A percentile compares a stretch with the other conserved stretches of the same genome.
Conservation (phyloP, 2,329 filamentous ascomycete genomes). For the Pseudogymnoascus sp. region DNA sequence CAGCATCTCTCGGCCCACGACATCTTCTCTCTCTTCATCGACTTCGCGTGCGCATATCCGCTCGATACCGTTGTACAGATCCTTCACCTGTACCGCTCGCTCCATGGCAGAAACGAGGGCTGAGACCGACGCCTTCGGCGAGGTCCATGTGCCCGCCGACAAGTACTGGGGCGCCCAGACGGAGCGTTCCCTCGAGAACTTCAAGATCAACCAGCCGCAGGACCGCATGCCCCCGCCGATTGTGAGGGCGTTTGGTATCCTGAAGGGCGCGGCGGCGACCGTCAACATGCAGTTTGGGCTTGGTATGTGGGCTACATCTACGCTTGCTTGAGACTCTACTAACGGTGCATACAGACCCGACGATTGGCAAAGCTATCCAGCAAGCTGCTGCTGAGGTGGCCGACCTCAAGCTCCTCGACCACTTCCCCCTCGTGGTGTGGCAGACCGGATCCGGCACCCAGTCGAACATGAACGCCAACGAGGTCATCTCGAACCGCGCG, state of each 20-base stretch:
- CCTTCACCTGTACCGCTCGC: slow-evolving; percentile 26
- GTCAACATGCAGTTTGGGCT: slow-evolving; percentile 95
- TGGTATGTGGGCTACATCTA: slow-evolving; percentile 42
- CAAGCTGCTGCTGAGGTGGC: slow-evolving; percentile 91
- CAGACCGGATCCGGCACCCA: slow-evolving; percentile 98
- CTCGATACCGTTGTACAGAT: slow-evolving; percentile 17
- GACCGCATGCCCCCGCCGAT: slow-evolving; percentile 96
- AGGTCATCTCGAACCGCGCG: slow-evolving; percentile 98
- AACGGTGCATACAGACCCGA: slow-evolving; percentile 56
- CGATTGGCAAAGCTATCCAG: slow-evolving; percentile 86
- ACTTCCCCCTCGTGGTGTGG: slow-evolving; percentile 98
- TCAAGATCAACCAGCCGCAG: slow-evolving; percentile 98
- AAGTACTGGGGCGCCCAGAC: slow-evolving; percentile 99
- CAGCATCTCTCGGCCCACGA: background rate
- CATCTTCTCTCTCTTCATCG: slow-evolving; percentile 11
- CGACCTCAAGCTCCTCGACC: slow-evolving; percentile 85
- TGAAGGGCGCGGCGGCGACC: slow-evolving; percentile 92
- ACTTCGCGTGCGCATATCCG: slow-evolving; percentile 17
- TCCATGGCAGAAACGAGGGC: slow-evolving; percentile 55
- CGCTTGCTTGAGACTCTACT: slow-evolving; percentile 13
- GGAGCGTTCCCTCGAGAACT: slow-evolving; percentile 92
- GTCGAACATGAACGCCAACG: slow-evolving; percentile 99
- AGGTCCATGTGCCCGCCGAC: slow-evolving; percentile 83
- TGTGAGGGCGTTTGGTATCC: slow-evolving; percentile 86
- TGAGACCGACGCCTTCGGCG: slow-evolving; percentile 96